Percentiles rank a stretch among this genome's conserved stretches.
phyloP scores from a whole-genome alignment of 1,284 basidiomycete species.

The Apiotrichum porosum region DNA sequence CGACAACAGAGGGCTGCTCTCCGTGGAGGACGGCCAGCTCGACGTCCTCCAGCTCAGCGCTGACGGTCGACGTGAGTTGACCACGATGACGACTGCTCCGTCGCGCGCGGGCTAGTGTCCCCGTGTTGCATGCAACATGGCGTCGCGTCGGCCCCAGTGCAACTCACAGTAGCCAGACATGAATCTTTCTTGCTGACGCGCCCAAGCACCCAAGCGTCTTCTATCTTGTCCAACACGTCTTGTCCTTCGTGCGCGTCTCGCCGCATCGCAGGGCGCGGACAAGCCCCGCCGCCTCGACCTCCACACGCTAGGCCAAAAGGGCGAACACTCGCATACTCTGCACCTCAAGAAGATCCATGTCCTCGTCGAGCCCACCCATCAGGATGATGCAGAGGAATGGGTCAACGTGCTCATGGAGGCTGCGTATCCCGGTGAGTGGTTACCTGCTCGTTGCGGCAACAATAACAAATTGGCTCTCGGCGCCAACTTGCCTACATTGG shows the following conservation, averaged over 20 bases:
- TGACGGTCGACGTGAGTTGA: constrained; percentile 40
- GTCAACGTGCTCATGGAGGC: constrained; percentile 55
- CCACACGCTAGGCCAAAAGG: constrained; percentile 28
- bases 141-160: too few species aligned
- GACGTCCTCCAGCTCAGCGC: constrained; percentile 42
- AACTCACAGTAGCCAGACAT: too few species aligned
- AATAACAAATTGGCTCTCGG: neutral
- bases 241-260: constrained; percentile 29
- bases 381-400: constrained; percentile 55
- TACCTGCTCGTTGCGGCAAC: too few species aligned
- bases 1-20: constrained; percentile 39
- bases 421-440: constrained; percentile 60
- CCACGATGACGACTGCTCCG: too few species aligned
- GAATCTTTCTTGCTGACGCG: constrained; percentile 1
- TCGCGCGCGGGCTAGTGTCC: too few species aligned
- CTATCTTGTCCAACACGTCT: constrained; percentile 31
- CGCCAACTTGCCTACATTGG: neutral
- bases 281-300: constrained; percentile 32
- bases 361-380: constrained; percentile 35
- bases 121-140: too few species aligned
- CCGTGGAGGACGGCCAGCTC: constrained; percentile 37
- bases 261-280: neutral
- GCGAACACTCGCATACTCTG: constrained; percentile 14
- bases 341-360: constrained; percentile 41
- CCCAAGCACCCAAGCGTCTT: constrained; percentile 38